Evolutionary conservation across 2,329 filamentous ascomycete genomes (phyloP).

Genomic region (Massarina eburnea): DNA sequence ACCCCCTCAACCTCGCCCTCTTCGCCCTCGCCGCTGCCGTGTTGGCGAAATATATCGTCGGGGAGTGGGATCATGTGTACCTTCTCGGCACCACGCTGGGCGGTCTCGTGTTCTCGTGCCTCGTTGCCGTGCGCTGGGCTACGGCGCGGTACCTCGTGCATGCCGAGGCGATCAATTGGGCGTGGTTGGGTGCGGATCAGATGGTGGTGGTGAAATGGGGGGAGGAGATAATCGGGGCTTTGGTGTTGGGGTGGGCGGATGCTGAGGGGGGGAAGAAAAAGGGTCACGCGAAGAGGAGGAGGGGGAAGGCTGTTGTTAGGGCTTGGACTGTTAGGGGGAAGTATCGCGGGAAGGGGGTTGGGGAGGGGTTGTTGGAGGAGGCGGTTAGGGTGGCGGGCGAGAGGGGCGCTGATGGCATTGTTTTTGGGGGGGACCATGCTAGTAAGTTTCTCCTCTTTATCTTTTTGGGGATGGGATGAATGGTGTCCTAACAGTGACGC

Average conservation of each 20-base stretch:
- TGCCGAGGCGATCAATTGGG: constrained; percentile 63
- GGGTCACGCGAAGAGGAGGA: constrained; percentile 48
- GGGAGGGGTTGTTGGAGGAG: constrained; percentile 70
- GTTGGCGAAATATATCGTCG: constrained; percentile 44
- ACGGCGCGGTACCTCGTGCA: constrained; percentile 64
- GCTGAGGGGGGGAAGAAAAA: constrained; percentile 47
- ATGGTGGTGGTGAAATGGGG: constrained; percentile 68
- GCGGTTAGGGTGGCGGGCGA: constrained; percentile 69
- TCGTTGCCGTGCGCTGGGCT: constrained; percentile 63
- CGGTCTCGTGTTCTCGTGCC: constrained; percentile 63
- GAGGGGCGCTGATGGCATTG: constrained; percentile 68
- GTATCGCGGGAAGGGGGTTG: constrained; percentile 73
- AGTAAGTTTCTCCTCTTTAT: constrained; percentile 54
- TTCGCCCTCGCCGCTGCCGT: constrained; percentile 44
- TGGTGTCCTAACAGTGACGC: constrained; percentile 13
- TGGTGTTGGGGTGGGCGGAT: constrained; percentile 68
- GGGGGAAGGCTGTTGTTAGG: constrained; percentile 70
- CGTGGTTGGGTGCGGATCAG: constrained; percentile 59
- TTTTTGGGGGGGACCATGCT: constrained; percentile 77
- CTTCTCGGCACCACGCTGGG: constrained; percentile 60
- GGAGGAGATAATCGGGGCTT: constrained; percentile 67
- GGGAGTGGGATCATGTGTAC: constrained; percentile 53
- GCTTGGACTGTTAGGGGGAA: constrained; percentile 77
- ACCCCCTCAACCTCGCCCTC: constrained; percentile 41
- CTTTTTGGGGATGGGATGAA: not conserved